Base-by-base conservation (phyloP, 495 filamentous ascomycete species). In the Aspergillus sparsus region DNA sequence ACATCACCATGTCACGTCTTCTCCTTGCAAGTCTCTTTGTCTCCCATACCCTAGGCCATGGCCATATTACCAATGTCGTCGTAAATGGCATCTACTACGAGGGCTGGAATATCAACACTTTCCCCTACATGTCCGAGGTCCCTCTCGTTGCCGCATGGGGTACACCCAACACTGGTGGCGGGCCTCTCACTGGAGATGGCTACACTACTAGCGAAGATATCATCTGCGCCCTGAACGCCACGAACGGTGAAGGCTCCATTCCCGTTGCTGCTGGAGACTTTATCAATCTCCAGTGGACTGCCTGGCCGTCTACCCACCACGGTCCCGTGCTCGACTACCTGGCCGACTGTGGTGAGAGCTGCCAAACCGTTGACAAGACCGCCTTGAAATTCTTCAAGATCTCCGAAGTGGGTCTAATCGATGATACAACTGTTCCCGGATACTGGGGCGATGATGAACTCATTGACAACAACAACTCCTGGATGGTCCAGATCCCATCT, bases 301-400 rank as follows among this genome's bases (percentile, higher is more conserved):
- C 68, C 0, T 89, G 86, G 85, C 86, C 85, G 1, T 73, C 77
- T 0, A 80, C 76, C 4, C 86, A 87, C 60, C 77, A 82, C 57
- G 85, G 88, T 7, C 87, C 87, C 6, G 83, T 85, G 67, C 79
- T 88, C 58, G 81, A 86, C 77, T 89, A 89, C 69, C 74, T 91
- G 0, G 88, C 87, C 35, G 72, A 79, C 47, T 89, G 87, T 77
- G 77, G 80, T 58, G 83, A 81, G 27, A 68, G 77, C 39, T 88
- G 86, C 73, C 75, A 80, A 57, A 79, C 69, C 0, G 85, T 82
- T 36, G 77, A 87, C 73, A 82, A 84, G 68, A 78, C 72, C 3
- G 63, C 66, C 0, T 79, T 90, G 16, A 64, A 82, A 53, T 91
- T 84, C 74, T 87, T 89, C 80, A 89, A 89, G 83, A 86, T 91